Evolutionary conservation across 768 basidiomycete genomes (phyloP), one percentile per base, ranked within the genome.

Genomic region (Clitopilus passeckerianus): DNA sequence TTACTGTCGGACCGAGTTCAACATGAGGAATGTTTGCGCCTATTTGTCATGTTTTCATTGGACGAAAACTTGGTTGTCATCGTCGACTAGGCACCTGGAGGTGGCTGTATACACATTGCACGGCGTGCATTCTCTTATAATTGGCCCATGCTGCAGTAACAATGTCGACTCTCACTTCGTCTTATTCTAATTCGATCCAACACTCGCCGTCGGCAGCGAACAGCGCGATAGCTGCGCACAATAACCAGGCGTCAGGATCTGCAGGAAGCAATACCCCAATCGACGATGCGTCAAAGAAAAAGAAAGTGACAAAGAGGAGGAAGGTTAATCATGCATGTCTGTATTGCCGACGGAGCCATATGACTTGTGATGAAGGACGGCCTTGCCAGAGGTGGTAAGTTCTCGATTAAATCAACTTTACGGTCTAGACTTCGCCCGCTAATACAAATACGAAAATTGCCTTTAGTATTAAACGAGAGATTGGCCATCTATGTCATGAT

Each of bases 281-380:
- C 61, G 76, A 78, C 24, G 77, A 76, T 46, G 68, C 63, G 10
- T 72, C 73, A 2, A 79, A 77, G 65, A 79, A 79, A 67, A 79
- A 81, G 72, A 82, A 83, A 66, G 72, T 75, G 16, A 67, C 84
- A 10, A 91, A 90, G 74, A 76, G 92, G 62, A 77, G 91, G 58
- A 95, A 95, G 71, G 91, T 93, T 60, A 93, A 93, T 71, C 93
- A 95, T 75, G 94, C 95, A 5, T 97, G 94, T 70, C 76, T 97
- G 44, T 97, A 95, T 72, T 97, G 94, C 74, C 81, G 93, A 69
- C 79, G 92, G 61, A 93, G 91, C 78, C 91, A 91, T 83, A 91
- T 93, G 91, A 91, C 90, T 7, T 93, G 91, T 75, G 91, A 93
- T 69, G 91, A 92, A 66, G 90, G 90, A 16, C 77, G 90, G 35